Evolutionary conservation across 116 monocot genomes (phyloP), one percentile per base, ranked within the genome.

Genomic region (Zostera marina): DNA sequence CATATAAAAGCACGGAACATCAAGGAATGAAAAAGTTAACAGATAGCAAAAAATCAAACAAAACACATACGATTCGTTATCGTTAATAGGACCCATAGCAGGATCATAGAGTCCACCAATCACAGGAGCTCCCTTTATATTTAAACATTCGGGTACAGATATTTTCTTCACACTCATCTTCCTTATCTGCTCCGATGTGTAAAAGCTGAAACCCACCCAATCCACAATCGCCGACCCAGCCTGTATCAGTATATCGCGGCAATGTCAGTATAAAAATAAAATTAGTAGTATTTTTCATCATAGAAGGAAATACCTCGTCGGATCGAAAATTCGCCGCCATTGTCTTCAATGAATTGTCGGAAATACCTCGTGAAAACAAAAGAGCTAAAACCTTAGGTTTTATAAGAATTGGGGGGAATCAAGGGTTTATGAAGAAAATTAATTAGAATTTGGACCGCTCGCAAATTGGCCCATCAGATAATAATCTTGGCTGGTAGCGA

Each of bases 131-230:
- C 64, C 60, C 66, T 74, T 87, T 11, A 53, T 15, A 54, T 87
- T 82, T 58, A 79, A 59, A 11, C 73, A 63, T 42, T 73, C 79
- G 7, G 73, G 15, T 19, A 47, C 74, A 17, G 76, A 76, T 15
- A 87, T 76, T 76, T 47, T 66, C 48, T 87, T 87, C 22, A 87
- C 73, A 41, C 87, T 87, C 12, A 87, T 68, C 54, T 55, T 76
- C 48, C 71, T 52, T n/a, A 74, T 39, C 23, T 87, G 82, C 1
- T 81, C 87, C 0, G 67, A 6, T 1, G 62, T 44, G 43, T 79
- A 69, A 62, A 82, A 82, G 46, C 70, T 71, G 68, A 87, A 82
- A 23, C 43, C 12, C 40, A 87, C 56, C 3, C 69, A 68, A 4
- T 74, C 66, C 71, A 82, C 82, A 9, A 43, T 41, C 14, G 63